phyloP scores from a whole-genome alignment of 176 grass and related monocot genomes.

The Saccharum spontaneum region DNA sequence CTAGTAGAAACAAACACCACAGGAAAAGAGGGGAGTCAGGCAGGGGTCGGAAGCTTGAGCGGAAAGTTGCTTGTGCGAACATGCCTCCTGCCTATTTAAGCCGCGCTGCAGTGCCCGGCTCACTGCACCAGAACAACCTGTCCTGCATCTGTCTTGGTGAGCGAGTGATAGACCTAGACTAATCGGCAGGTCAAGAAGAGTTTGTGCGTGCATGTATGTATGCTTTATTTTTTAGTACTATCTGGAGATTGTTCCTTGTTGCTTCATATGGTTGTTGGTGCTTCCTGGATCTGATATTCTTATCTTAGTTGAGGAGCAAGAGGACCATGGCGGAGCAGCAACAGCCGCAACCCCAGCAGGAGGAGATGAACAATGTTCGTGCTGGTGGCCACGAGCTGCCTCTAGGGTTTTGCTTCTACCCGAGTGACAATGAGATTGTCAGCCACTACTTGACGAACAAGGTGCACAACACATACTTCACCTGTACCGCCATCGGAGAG shows the following conservation, averaged over 20 bases:
- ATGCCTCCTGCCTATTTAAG: background rate
- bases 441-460: slow-evolving; percentile 57
- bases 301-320: background rate
- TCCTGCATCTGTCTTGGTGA: background rate
- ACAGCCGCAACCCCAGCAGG: background rate
- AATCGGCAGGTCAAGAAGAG: background rate
- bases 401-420: slow-evolving; percentile 66
- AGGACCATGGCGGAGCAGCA: slow-evolving; percentile 38
- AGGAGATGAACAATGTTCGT: background rate
- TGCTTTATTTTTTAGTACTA: background rate
- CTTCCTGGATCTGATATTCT: background rate
- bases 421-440: slow-evolving; percentile 63
- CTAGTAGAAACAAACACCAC: background rate
- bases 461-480: slow-evolving; percentile 37
- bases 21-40: background rate
- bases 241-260: background rate
- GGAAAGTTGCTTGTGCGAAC: background rate
- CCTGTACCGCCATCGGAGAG: slow-evolving; percentile 42
- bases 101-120: fast-evolving
- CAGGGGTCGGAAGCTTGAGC: background rate
- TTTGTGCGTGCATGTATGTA: background rate
- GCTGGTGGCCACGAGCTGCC: slow-evolving; percentile 23
- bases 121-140: background rate
- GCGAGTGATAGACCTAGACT: background rate
- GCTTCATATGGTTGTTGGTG: background rate